Evolutionary conservation across 306 rosid species (phyloP).

Genomic region (Geum urbanum): DNA sequence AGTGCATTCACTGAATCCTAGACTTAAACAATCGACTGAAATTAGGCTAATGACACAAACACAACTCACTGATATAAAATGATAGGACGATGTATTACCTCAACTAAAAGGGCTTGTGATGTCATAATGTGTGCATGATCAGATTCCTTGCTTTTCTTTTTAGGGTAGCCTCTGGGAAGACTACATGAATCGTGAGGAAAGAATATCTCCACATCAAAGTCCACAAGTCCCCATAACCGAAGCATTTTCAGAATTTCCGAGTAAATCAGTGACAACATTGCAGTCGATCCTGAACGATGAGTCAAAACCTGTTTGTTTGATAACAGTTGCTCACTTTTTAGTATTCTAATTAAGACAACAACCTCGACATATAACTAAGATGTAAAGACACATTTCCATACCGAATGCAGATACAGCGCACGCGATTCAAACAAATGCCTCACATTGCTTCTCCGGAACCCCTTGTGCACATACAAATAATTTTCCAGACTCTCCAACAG

Average conservation of each 20-base stretch:
- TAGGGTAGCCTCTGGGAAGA: constrained; percentile 80
- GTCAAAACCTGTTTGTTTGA: constrained; percentile 72
- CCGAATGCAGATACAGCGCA: constrained; percentile 80
- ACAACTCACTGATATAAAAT: not conserved
- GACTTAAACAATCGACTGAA: not conserved
- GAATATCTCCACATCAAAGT: constrained; percentile 87
- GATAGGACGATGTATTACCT: constrained; percentile 42
- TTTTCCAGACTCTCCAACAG: constrained; percentile 71
- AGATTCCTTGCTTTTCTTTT: constrained; percentile 82
- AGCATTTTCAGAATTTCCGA: constrained; percentile 89
- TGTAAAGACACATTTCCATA: constrained; percentile 28
- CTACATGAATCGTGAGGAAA: constrained; percentile 61
- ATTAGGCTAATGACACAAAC: not conserved
- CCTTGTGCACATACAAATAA: constrained; percentile 65
- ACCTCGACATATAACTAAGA: constrained; percentile 11
- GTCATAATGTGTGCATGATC: constrained; percentile 84
- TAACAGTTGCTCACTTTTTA: not conserved
- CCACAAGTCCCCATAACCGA: constrained; percentile 85
- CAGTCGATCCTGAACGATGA: constrained; percentile 75
- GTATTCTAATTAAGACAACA: constrained; percentile 8
- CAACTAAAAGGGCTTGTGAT: constrained; percentile 62
- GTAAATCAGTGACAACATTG: constrained; percentile 75
- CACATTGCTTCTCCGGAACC: constrained; percentile 54
- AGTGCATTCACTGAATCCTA: not conserved
- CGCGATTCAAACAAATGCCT: constrained; percentile 49